Evolutionary conservation across 2,329 filamentous ascomycete genomes (phyloP).

Genomic region (Mycosphaerella sp.): DNA sequence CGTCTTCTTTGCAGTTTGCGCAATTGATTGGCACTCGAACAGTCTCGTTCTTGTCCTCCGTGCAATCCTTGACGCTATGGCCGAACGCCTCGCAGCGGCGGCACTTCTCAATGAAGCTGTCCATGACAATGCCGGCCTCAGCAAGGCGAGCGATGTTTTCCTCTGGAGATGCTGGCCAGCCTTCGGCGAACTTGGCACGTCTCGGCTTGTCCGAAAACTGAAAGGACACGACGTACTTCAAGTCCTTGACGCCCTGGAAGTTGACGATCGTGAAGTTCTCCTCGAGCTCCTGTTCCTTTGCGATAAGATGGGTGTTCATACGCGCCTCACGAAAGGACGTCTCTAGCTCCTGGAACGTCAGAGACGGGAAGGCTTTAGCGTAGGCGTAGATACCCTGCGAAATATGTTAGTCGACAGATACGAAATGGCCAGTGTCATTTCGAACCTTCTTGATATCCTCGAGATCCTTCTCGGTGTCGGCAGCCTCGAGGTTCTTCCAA

Average conservation of each 20-base stretch:
- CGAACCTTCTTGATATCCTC: conserved; percentile 56
- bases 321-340: conserved; percentile 50
- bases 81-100: conserved; percentile 43
- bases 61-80: conserved; percentile 44
- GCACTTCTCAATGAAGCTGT: conserved; percentile 48
- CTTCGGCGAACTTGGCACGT: conserved; percentile 41
- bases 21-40: conserved; percentile 46
- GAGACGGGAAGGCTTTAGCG: conserved; percentile 53
- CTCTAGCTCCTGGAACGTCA: conserved; percentile 58
- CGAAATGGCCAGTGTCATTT: conserved; percentile 16
- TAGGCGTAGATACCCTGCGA: conserved; percentile 45
- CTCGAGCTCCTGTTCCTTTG: conserved; percentile 50
- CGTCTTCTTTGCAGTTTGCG: conserved; percentile 43
- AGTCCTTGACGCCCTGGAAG: conserved; percentile 56
- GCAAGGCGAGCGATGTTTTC: conserved; percentile 49
- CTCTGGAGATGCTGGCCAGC: conserved; percentile 46
- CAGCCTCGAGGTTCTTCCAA: conserved; percentile 52
- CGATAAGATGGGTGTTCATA: conserved; percentile 57
- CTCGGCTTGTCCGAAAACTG: conserved; percentile 44
- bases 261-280: conserved; percentile 64
- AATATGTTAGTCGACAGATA: conserved; percentile 7
- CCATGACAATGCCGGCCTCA: conserved; percentile 47
- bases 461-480: conserved; percentile 51
- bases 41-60: conserved; percentile 38
- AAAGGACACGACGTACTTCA: conserved; percentile 47